Percentiles rank a stretch among this genome's conserved stretches.
phyloP scores from a whole-genome alignment of 148 eudicot genomes.

The Cornus controversa region DNA sequence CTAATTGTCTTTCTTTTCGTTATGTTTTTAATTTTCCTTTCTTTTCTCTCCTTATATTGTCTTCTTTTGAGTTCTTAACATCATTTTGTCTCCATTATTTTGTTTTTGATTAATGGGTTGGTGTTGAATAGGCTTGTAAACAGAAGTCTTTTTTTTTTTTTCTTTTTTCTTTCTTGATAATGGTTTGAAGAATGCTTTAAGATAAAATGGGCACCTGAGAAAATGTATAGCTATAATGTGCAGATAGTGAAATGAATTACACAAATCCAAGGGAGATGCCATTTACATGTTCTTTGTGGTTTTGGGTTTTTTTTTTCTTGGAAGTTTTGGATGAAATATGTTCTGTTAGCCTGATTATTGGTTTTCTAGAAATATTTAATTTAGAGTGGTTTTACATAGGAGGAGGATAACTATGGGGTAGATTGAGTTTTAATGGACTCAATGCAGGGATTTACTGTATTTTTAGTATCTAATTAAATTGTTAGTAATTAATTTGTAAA shows the following conservation, averaged over 20 bases:
- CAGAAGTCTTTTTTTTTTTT: background rate
- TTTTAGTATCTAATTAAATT: background rate
- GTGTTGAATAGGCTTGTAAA: background rate
- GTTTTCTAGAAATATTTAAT: background rate
- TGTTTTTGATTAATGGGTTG: constrained; percentile 12
- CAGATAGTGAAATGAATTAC: background rate
- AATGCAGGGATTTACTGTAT: background rate
- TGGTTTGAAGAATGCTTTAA: background rate
- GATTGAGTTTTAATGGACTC: background rate
- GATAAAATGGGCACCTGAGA: background rate
- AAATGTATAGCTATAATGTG: background rate
- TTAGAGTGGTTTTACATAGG: background rate
- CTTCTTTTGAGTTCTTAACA: background rate
- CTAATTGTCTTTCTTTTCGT: background rate
- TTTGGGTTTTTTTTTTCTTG: background rate
- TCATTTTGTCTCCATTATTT: background rate
- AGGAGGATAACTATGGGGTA: background rate
- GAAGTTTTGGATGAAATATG: background rate
- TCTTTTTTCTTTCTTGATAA: background rate
- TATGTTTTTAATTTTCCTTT: background rate
- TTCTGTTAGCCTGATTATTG: background rate
- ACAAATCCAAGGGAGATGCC: background rate
- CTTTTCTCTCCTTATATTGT: background rate
- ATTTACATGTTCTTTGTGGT: background rate
- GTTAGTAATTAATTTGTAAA: background rate